Percentiles rank a stretch among this genome's conserved stretches.
These are phyloP conservation scores for Aspergillus biplanus DNA, from an alignment of 495 filamentous ascomycete genomes.

Conservation along the genomic window DNA sequence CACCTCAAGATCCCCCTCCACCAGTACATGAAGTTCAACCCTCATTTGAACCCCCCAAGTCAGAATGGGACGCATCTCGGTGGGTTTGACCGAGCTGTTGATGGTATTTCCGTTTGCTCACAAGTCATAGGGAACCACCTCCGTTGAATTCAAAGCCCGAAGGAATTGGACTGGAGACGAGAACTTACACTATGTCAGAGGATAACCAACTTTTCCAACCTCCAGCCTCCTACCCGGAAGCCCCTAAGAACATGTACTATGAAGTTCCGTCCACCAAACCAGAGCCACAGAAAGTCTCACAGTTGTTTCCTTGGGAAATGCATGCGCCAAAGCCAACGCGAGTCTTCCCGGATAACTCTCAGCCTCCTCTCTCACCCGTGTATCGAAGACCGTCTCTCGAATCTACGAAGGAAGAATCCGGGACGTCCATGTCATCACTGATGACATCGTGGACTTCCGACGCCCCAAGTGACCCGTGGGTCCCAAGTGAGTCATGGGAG, in stretches of 20 bases:
- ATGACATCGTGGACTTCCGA: conserved; percentile 51
- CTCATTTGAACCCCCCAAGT: conserved; percentile 53
- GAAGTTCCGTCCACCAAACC: conserved; percentile 67
- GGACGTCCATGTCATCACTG: conserved; percentile 15
- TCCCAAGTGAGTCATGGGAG: conserved; percentile 60
- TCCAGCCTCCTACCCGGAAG: conserved; percentile 75
- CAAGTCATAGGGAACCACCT: conserved; percentile 65
- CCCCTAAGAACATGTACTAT: conserved; percentile 84
- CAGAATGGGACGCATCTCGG: conserved; percentile 71
- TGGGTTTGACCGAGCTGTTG: conserved; percentile 35
- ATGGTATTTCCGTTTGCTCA: conserved; percentile 25
- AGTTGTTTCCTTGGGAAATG: conserved; percentile 87
- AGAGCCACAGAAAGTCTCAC: conserved; percentile 57
- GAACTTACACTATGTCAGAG: conserved; percentile 76
- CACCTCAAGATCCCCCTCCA: conserved; percentile 40
- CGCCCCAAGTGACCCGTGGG: conserved; percentile 59
- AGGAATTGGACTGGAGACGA: conserved; percentile 72
- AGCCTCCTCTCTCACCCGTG: conserved; percentile 14
- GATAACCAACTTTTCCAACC: conserved; percentile 72
- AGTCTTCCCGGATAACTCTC: conserved; percentile 66
- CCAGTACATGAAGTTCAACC: conserved; percentile 38
- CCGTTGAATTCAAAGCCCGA: conserved; percentile 75
- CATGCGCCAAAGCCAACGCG: conserved; percentile 67
- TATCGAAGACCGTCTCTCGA: conserved; percentile 26
- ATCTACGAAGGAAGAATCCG: conserved; percentile 36